Percentiles rank a stretch among this genome's conserved stretches.
These are phyloP conservation scores for Galium porrigens DNA, from an alignment of 305 asterid species.

Conservation along the genomic window DNA sequence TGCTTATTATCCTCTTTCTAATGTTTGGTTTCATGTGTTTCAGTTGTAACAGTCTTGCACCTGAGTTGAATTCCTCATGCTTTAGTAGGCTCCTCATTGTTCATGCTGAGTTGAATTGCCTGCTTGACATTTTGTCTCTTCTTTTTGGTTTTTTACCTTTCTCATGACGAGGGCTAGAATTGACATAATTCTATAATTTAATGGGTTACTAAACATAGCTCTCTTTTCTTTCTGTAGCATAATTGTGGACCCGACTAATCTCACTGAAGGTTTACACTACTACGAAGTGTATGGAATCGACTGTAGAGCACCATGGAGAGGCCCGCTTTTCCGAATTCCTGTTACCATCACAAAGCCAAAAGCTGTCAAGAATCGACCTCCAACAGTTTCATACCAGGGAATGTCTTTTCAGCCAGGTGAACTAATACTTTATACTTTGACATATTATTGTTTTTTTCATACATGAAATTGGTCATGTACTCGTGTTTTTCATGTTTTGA, in stretches of 20 bases:
- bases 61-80: not conserved
- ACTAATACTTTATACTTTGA: conserved; percentile 6
- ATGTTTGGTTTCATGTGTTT: conserved; percentile 1
- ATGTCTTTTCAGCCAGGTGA: conserved; percentile 77
- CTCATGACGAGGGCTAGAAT: not conserved
- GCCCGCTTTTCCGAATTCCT: conserved; percentile 92
- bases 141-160: not conserved
- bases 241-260: conserved; percentile 77
- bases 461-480: not conserved
- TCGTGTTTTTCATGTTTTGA: not conserved
- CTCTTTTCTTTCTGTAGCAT: conserved; percentile 38
- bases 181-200: not conserved
- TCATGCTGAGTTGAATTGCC: too few species aligned
- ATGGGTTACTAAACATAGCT: not conserved
- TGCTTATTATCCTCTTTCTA: conserved; percentile 14
- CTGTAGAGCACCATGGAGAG: conserved; percentile 91
- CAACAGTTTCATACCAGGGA: conserved; percentile 45
- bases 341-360: conserved; percentile 79
- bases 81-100: not conserved
- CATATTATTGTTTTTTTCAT: not conserved
- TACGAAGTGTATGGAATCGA: conserved; percentile 84
- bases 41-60: not conserved
- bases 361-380: conserved; percentile 55
- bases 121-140: not conserved
- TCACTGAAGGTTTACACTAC: conserved; percentile 74